Evolutionary conservation across 768 basidiomycete species (phyloP).

Genomic region (Mycena vulgaris): DNA sequence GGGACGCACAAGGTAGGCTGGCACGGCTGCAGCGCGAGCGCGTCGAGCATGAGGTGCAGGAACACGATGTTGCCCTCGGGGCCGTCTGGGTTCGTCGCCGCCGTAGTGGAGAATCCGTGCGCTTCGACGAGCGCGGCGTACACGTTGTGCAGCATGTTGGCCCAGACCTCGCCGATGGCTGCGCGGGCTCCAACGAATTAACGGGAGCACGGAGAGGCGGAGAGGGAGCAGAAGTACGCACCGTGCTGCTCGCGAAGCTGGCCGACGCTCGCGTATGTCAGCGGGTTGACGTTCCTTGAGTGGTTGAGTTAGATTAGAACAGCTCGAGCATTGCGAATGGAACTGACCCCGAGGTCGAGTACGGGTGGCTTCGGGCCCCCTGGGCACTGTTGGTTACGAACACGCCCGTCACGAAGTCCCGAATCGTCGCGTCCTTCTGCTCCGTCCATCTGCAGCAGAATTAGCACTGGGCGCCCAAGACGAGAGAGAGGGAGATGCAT

Average conservation of each 20-base stretch:
- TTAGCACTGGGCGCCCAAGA: too few relatives aligned
- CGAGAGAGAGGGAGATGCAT: too few relatives aligned
- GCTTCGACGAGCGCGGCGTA: constrained; percentile 45
- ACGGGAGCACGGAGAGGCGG: too few relatives aligned
- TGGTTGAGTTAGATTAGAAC: too few relatives aligned
- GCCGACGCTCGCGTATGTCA: constrained; percentile 6
- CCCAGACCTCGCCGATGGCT: constrained; percentile 58
- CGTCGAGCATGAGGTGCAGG: constrained; percentile 53
- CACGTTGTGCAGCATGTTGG: constrained; percentile 56
- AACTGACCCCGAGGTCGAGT: constrained; percentile 52
- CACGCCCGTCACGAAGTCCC: not conserved
- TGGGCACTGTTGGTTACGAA: constrained; percentile 45
- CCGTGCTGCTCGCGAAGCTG: not conserved
- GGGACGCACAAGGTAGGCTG: constrained; percentile 29
- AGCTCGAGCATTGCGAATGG: too few relatives aligned
- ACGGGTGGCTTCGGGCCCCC: constrained; percentile 60
- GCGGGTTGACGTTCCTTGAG: constrained; percentile 34
- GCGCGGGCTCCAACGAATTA: not conserved
- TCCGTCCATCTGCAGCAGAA: constrained; percentile 16
- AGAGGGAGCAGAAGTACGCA: not conserved
- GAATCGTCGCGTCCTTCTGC: not conserved
- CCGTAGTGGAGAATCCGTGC: constrained; percentile 43
- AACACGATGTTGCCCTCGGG: constrained; percentile 50
- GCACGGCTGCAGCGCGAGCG: constrained; percentile 25
- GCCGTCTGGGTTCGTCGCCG: constrained; percentile 44